Evolutionary conservation across 441 rosid genomes (phyloP), one percentile per base, ranked within the genome.

Genomic region (Syzygium syzygioides): DNA sequence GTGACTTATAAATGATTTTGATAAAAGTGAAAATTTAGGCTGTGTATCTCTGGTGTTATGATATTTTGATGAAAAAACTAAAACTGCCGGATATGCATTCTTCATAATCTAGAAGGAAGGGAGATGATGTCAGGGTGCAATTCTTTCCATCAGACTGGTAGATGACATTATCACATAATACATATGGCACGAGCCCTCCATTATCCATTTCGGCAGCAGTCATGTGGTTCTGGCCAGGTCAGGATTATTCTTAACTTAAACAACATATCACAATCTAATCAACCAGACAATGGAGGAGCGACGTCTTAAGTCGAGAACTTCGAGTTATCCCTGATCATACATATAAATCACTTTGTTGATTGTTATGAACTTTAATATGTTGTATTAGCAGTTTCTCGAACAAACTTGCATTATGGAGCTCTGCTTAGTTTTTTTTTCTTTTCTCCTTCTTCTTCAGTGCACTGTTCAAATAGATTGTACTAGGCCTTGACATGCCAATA

Each of bases 401-500:
- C 53, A 76, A 7, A 41, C 30, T 76, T 76, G 53, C 84, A 76
- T 48, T 76, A 7, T 41, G 53, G 53, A 23, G 84, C n/a, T 76
- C 53, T 76, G 14, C 84, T 41, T 7, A 8, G 11, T 41, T 23
- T 76, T 17, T 41, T 41, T 76, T 76, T 76, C 3, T 9, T 68
- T 76, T 76, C n/a, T 41, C 52, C 13, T 76, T 41, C 2, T 1
- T 41, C 84, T 76, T 76, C 53, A 6, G 11, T 76, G 53, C 84
- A 2, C 84, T 76, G 84, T 41, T 76, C 84, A 76, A 41, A 85
- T 83, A 59, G 41, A 85, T 28, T 3, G 87, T 85, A 54, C 87
- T 85, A 41, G 48, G 45, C 93, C 98, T 96, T 96, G 88, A 94
- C 90, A 10, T 45, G 54, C 52, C 18, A 55, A 37, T 86, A 96